phyloP scores from a whole-genome alignment of 2,329 filamentous ascomycete genomes.

The Fusarium abutilonis region DNA sequence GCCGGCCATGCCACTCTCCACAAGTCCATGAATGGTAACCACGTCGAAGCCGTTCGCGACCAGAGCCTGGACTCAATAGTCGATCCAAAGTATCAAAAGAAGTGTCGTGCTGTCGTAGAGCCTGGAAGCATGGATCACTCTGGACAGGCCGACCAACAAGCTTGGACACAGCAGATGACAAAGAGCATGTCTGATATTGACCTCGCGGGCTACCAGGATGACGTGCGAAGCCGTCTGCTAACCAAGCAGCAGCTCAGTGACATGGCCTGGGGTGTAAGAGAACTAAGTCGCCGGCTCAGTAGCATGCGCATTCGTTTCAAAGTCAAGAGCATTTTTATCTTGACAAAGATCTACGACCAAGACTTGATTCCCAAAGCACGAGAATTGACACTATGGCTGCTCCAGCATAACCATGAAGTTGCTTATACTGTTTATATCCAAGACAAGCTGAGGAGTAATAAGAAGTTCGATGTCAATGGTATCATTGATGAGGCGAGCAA shows the following conservation, averaged over 20 bases:
- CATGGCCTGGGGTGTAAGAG: slow-evolving; percentile 95
- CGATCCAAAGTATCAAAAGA: slow-evolving; percentile 37
- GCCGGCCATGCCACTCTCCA: slow-evolving; percentile 21
- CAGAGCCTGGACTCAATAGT: slow-evolving; percentile 36
- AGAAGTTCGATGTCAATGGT: slow-evolving; percentile 76
- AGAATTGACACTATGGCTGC: slow-evolving; percentile 81
- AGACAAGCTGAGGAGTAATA: slow-evolving; percentile 74
- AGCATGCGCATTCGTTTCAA: slow-evolving; percentile 84
- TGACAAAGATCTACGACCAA: slow-evolving; percentile 92
- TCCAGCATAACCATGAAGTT: slow-evolving; percentile 73
- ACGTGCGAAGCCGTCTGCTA: slow-evolving; percentile 74
- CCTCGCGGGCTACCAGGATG: slow-evolving; percentile 47
- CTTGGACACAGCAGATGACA: slow-evolving; percentile 62
- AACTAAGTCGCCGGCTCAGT: slow-evolving; percentile 85
- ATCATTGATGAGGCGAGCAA: slow-evolving; percentile 70
- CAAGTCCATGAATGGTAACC: slow-evolving; percentile 21
- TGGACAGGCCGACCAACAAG: slow-evolving; percentile 66
- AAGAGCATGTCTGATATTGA: slow-evolving; percentile 56
- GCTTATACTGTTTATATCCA: slow-evolving; percentile 86
- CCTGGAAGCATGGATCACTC: slow-evolving; percentile 53
- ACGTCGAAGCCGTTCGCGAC: slow-evolving; percentile 26
- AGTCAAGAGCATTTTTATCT: slow-evolving; percentile 83
- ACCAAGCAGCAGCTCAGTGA: slow-evolving; percentile 96
- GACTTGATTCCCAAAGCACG: slow-evolving; percentile 80
- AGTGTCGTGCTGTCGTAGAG: slow-evolving; percentile 52